These are phyloP conservation scores for Neocucurbitaria cava DNA, from an alignment of 2,329 filamentous ascomycete species.

Conservation along the genomic window DNA sequence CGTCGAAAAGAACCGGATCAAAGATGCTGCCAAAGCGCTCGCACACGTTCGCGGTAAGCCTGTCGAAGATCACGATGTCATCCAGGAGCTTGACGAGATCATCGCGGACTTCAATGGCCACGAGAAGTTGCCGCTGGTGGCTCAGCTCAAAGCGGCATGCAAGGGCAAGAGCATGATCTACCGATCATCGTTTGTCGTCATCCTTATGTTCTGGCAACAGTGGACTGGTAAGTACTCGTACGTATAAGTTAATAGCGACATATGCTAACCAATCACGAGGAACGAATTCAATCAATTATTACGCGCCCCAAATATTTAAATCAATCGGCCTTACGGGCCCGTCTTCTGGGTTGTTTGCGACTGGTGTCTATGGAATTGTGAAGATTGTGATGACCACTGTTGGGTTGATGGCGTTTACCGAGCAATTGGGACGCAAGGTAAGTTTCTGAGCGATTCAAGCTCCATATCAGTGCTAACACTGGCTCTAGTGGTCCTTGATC, in stretches of 20 bases:
- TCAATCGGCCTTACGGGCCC: slow-evolving; percentile 50
- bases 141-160: slow-evolving; percentile 49
- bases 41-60: slow-evolving; percentile 48
- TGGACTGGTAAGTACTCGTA: slow-evolving; percentile 51
- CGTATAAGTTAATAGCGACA: too few relatives aligned
- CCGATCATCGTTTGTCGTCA: slow-evolving; percentile 50
- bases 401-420: slow-evolving; percentile 54
- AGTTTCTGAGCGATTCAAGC: background rate
- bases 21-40: slow-evolving; percentile 53
- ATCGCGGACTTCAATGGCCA: slow-evolving; percentile 52
- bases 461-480: background rate
- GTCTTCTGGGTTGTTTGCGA: slow-evolving; percentile 53
- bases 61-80: slow-evolving; percentile 44
- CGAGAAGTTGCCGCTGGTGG: slow-evolving; percentile 49
- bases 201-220: slow-evolving; percentile 55
- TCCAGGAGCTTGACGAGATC: slow-evolving; percentile 53
- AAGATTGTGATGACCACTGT: slow-evolving; percentile 54
- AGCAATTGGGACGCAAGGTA: slow-evolving; percentile 53
- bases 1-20: slow-evolving; percentile 58
- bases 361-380: slow-evolving; percentile 56
- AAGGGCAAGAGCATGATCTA: slow-evolving; percentile 50
- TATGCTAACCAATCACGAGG: too few relatives aligned
- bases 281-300: slow-evolving; percentile 51
- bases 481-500: slow-evolving; percentile 48
- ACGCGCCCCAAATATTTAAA: slow-evolving; percentile 54